Evolutionary conservation across 2,329 filamentous ascomycete genomes (phyloP), one percentile per base, ranked within the genome.

Genomic region (Phialophora verrucosa): DNA sequence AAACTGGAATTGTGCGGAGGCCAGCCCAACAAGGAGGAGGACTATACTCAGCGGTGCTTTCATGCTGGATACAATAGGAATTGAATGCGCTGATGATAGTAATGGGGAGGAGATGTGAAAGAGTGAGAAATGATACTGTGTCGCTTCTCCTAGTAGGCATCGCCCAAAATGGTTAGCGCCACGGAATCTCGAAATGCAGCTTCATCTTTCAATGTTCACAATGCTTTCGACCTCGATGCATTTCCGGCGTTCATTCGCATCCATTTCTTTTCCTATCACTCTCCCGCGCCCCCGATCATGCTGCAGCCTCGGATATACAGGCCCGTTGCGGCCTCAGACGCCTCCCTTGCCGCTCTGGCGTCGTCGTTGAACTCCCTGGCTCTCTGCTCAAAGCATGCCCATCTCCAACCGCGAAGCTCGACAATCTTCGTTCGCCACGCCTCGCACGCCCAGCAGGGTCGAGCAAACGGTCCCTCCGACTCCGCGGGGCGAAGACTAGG

Each of bases 1-100:
- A 86, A 99, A 97, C 76, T 92, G 90, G 78, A 98, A 98, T 80
- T 98, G 94, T 11, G 92, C 92, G 64, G 85, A 82, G 3, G 84
- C 88, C 17, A 81, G 74, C 35, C 87, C 79, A 68, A 86, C 80
- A 66, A 91, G 75, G 31, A 92, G 78, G 58, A 91, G 80, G 17
- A 92, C 76, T 7, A 69, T 4, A 51, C 59, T 63, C 8, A 65
- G 17, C 17, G 62, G 14, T n/a, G 62, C 31, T 25, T 55, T 67
- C 68, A 69, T 69, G n/a, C n/a, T 61, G 54, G 2, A 25, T 59
- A 12, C 8, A 20, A 42, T 2, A 23, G 49, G 49, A 27, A 5
- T 44, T 6, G 7, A 7, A 17, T n/a, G 5, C 17, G 38, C 17
- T n/a, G 38, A n/a, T n/a, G 17, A 44, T n/a, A 20, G 17, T 8